A percentile compares a stretch with the other conserved stretches of the same genome.
phyloP scores from a whole-genome alignment of 2,329 filamentous ascomycete genomes.

The Emericellopsis cladophorae region DNA sequence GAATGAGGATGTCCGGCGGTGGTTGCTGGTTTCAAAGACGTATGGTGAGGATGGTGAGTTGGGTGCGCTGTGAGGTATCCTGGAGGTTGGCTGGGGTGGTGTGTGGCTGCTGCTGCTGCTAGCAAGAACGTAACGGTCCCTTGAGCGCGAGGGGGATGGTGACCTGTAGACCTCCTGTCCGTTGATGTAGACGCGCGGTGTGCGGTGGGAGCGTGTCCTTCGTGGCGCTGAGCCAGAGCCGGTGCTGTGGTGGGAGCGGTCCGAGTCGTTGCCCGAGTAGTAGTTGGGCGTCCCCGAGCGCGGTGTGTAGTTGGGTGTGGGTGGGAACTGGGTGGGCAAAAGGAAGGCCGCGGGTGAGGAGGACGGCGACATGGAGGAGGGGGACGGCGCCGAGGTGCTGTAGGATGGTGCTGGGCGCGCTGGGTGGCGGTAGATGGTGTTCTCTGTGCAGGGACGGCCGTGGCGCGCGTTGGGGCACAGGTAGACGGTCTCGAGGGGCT shows the following conservation, averaged over 20 bases:
- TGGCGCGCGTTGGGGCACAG: slow-evolving; percentile 25
- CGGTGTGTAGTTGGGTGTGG: slow-evolving; percentile 23
- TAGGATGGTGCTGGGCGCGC: slow-evolving; percentile 20
- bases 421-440: slow-evolving; percentile 27
- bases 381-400: slow-evolving; percentile 10
- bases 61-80: slow-evolving; percentile 24
- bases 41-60: slow-evolving; percentile 20
- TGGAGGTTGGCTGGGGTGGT: slow-evolving; percentile 26
- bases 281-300: slow-evolving; percentile 15
- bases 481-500: slow-evolving; percentile 15
- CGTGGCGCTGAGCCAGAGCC: slow-evolving; percentile 11
- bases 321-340: slow-evolving; percentile 23
- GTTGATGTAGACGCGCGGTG: slow-evolving; percentile 23
- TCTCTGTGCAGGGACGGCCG: slow-evolving; percentile 26
- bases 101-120: slow-evolving; percentile 31
- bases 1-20: slow-evolving; percentile 5
- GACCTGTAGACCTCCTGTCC: slow-evolving; percentile 18
- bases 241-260: slow-evolving; percentile 15
- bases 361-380: slow-evolving; percentile 11
- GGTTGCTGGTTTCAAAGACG: slow-evolving; percentile 5
- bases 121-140: slow-evolving; percentile 30
- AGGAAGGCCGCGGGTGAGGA: slow-evolving; percentile 3
- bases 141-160: slow-evolving; percentile 10
- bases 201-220: slow-evolving; percentile 8
- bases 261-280: slow-evolving; percentile 23